Evolutionary conservation across 192 early-diverging fungal genomes (phyloP).

Genomic region (Backusella westeae): DNA sequence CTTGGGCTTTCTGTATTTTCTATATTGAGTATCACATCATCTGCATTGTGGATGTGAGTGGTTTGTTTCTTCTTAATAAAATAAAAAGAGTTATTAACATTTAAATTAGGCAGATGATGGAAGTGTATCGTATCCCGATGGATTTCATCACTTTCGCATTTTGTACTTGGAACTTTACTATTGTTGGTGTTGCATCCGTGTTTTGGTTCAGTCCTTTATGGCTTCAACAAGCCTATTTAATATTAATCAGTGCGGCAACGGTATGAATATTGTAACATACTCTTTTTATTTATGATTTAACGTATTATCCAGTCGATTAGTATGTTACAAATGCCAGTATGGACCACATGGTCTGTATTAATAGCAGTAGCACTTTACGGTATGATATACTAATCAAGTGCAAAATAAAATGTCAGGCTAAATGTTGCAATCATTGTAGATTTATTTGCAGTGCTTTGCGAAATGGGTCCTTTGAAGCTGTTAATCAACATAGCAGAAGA

Average conservation of each 20-base stretch:
- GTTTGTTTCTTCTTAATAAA: neutral
- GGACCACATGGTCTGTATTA: constrained; percentile 74
- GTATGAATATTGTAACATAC: constrained; percentile 32
- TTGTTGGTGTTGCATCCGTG: constrained; percentile 60
- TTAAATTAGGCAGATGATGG: constrained; percentile 25
- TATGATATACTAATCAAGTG: constrained; percentile 17
- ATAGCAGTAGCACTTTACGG: constrained; percentile 72
- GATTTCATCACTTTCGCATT: constrained; percentile 68
- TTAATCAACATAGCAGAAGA: constrained; percentile 64
- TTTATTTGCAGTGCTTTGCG: constrained; percentile 77
- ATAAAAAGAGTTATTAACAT: neutral
- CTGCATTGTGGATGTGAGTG: constrained; percentile 10
- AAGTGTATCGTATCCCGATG: constrained; percentile 48
- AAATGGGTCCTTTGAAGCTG: constrained; percentile 72
- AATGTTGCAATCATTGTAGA: constrained; percentile 34
- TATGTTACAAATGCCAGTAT: constrained; percentile 52
- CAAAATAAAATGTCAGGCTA: neutral
- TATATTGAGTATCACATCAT: neutral
- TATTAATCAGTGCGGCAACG: constrained; percentile 71
- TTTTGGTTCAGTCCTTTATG: constrained; percentile 74
- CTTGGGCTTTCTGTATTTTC: constrained; percentile 2
- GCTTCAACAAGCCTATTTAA: constrained; percentile 72
- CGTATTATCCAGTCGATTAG: constrained; percentile 54
- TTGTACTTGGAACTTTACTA: constrained; percentile 69
- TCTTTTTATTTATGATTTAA: constrained; percentile 3